Evolutionary conservation across 2,329 filamentous ascomycete species (phyloP).

Genomic region (Trichoderma harzianum): DNA sequence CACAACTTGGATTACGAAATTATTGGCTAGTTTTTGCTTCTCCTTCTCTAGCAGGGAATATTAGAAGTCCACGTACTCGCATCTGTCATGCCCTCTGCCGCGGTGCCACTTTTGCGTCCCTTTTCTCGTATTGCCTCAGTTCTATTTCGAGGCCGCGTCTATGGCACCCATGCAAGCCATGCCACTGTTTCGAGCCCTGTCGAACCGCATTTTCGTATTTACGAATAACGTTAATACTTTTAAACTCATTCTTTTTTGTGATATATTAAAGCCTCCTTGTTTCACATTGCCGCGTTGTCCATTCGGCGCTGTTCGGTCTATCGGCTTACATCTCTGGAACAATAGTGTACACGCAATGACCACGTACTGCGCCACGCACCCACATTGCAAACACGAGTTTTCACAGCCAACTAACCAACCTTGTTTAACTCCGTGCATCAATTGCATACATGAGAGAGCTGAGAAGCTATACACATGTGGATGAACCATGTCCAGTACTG

Average conservation of each 20-base stretch:
- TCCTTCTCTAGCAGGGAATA: background rate
- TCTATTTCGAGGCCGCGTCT: background rate
- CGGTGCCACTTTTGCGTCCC: background rate
- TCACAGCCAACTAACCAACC: background rate
- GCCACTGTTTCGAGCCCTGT: background rate
- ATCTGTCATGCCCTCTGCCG: background rate
- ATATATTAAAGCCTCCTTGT: background rate
- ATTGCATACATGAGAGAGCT: background rate
- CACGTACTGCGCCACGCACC: constrained; percentile 4
- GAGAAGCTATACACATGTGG: background rate
- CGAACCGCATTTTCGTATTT: background rate
- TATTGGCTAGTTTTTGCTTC: background rate
- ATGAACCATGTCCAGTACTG: background rate
- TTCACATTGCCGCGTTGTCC: background rate
- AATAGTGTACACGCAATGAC: background rate
- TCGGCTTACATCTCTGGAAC: background rate
- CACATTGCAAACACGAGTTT: constrained; percentile 3
- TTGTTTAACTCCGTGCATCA: background rate
- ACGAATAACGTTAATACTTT: background rate
- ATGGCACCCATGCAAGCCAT: background rate
- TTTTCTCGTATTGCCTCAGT: background rate
- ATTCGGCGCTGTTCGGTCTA: background rate
- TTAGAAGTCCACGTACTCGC: background rate
- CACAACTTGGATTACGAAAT: background rate
- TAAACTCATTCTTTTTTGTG: background rate